Evolutionary conservation across 1,139 yeast species (phyloP), one percentile per base, ranked within the genome.

Genomic region (Pichia inconspicua): DNA sequence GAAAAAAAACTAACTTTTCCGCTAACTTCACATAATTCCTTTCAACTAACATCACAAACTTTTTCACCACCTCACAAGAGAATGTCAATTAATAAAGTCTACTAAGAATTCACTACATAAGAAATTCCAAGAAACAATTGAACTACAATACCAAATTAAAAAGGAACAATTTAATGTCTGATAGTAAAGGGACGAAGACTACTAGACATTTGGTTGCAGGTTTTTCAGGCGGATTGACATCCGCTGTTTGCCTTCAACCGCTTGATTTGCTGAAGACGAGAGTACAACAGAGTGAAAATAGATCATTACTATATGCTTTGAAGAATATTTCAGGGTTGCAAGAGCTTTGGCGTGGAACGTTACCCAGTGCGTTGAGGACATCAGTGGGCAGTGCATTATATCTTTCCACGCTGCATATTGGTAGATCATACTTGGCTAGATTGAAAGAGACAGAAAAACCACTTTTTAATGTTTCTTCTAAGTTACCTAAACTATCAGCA

Each of bases 311-410:
- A 44, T 57, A 71, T 34, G 60, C 80, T 40, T 60, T 84, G 15
- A 67, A 66, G 48, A 71, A 75, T 45, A 62, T 82, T 35, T 67
- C 72, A 14, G 69, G 74, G 37, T 59, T 77, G 25, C 65, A 66
- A 46, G 82, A 81, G 49, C 70, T 90, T 46, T 92, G 98, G 98
- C 73, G 96, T 49, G 98, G 98, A 0, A 90, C 96, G 0, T 61
- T 89, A 38, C 97, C 97, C 0, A 86, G 96, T 30, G 90, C 95
- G 1, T 62, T 92, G 36, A 72, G 98, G 52, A 90, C 96, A 0
- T 88, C 97, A 1, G 72, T 88, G 19, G 98, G 98, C 0, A 86
- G 95, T 41, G 96, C 94, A 0, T 67, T 92, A 36, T 92, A 92
- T 60, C 73, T 92, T 49, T 77, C 96, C 0, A 72, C 83, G 6